Conservation (phyloP, 306 rosid species). For the Canavalia gladiata region DNA sequence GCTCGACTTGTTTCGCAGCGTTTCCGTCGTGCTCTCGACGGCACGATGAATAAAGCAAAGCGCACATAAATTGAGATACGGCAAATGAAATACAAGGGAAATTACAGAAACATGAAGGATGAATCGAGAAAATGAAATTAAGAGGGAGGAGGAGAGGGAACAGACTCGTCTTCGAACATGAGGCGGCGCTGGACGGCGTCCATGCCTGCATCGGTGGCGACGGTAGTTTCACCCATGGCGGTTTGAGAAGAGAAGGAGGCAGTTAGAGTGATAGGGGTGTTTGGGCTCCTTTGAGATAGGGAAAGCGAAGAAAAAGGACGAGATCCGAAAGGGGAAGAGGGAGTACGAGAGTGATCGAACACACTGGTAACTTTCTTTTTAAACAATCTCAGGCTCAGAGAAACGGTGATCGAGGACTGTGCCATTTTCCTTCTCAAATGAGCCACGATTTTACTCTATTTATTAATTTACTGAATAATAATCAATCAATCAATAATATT, state of each 20-base stretch:
- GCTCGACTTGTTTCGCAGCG: no score
- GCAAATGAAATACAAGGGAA: background rate
- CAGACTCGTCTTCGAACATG: slow-evolving; percentile 97
- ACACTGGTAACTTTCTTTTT: slow-evolving; percentile 11
- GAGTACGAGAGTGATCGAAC: background rate
- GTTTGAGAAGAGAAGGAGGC: slow-evolving; percentile 51
- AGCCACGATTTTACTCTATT: background rate
- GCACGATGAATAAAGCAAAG: background rate
- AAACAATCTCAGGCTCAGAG: slow-evolving; percentile 42
- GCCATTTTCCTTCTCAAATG: slow-evolving; percentile 39
- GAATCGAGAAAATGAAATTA: background rate
- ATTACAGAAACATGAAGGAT: background rate
- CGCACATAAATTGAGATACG: no score
- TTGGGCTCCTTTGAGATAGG: background rate
- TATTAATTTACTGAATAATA: no score
- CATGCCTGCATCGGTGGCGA: slow-evolving; percentile 72
- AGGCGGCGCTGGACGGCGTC: slow-evolving; percentile 99
- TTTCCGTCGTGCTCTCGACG: background rate
- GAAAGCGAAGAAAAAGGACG: background rate
- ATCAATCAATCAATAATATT: no score
- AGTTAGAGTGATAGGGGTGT: slow-evolving; percentile 7
- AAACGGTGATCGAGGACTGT: slow-evolving; percentile 41
- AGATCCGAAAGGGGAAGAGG: slow-evolving; percentile 42
- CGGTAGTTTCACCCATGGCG: slow-evolving; percentile 70
- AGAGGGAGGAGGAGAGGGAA: slow-evolving; percentile 21